These are phyloP conservation scores for Zoysia matrella DNA, from an alignment of 202 grass and related monocot genomes.

Conservation along the genomic window DNA sequence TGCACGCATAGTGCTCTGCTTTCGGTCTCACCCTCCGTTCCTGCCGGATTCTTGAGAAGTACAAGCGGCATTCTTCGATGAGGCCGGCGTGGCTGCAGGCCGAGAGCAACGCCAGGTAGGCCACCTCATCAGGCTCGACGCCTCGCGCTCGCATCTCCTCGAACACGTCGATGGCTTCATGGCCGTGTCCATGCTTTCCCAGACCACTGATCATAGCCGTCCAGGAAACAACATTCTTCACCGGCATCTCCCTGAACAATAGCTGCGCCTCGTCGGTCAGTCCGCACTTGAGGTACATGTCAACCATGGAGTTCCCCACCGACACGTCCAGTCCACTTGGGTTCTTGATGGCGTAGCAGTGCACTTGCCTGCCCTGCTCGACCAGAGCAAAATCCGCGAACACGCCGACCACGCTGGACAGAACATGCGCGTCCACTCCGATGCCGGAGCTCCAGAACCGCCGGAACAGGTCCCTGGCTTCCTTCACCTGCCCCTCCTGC, in stretches of 20 bases:
- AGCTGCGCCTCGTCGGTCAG: slow-evolving; percentile 29
- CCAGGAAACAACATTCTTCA: slow-evolving; percentile 55
- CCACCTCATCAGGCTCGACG: slow-evolving; percentile 47
- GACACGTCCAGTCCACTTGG: slow-evolving; percentile 41
- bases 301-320: slow-evolving; percentile 42
- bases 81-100: slow-evolving; percentile 59
- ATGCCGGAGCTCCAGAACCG: slow-evolving; percentile 53
- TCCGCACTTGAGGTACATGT: slow-evolving; percentile 63
- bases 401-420: slow-evolving; percentile 43
- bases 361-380: slow-evolving; percentile 53
- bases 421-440: slow-evolving; percentile 38
- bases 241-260: slow-evolving; percentile 42
- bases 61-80: slow-evolving; percentile 36
- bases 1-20: slow-evolving; percentile 57
- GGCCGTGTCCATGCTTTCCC: slow-evolving; percentile 52
- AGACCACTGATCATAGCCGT: slow-evolving; percentile 60
- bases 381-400: slow-evolving; percentile 57
- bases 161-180: slow-evolving; percentile 40
- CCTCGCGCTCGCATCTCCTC: slow-evolving; percentile 43
- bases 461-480: slow-evolving; percentile 42
- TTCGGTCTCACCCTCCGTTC: slow-evolving; percentile 23
- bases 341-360: slow-evolving; percentile 41
- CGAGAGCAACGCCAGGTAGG: slow-evolving; percentile 55
- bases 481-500: slow-evolving; percentile 49
- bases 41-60: slow-evolving; percentile 24